phyloP scores from a whole-genome alignment of 176 grass and related monocot species.

The Oryza longistaminata region DNA sequence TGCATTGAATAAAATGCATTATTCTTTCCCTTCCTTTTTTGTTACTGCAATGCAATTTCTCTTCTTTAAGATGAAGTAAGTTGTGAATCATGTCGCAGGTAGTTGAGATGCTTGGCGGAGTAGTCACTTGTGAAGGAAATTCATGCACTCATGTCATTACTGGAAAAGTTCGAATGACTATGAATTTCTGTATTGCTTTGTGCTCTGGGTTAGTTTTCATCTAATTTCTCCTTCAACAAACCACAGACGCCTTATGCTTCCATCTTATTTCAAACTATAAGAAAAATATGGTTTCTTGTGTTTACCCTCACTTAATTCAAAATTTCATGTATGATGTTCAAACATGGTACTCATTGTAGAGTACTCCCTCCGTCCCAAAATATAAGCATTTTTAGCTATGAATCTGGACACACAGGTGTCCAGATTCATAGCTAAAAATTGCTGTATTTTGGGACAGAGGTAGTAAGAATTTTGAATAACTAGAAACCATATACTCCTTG shows the following conservation, averaged over 20 bases:
- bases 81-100: conserved; percentile 48
- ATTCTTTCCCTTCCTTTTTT: neutral
- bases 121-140: conserved; percentile 67
- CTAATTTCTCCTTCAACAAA: conserved; percentile 10
- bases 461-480: conserved; percentile 6
- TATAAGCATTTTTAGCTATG: too few species aligned
- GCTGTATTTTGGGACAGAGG: too few species aligned
- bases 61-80: neutral
- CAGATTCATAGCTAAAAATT: too few species aligned
- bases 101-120: conserved; percentile 62
- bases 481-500: conserved; percentile 23
- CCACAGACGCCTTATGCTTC: neutral
- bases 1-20: conserved; percentile 2
- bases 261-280: conserved; percentile 23
- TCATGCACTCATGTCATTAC: conserved; percentile 77
- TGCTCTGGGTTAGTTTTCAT: conserved; percentile 69
- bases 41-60: neutral
- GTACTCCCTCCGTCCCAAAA: too few species aligned
- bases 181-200: conserved; percentile 85
- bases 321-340: conserved; percentile 19
- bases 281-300: conserved; percentile 1
- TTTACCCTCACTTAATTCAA: conserved; percentile 18
- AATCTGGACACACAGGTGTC: too few species aligned
- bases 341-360: neutral
- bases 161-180: conserved; percentile 75